phyloP scores from a whole-genome alignment of 257 asterid genomes.

The Nicotiana tabacum region DNA sequence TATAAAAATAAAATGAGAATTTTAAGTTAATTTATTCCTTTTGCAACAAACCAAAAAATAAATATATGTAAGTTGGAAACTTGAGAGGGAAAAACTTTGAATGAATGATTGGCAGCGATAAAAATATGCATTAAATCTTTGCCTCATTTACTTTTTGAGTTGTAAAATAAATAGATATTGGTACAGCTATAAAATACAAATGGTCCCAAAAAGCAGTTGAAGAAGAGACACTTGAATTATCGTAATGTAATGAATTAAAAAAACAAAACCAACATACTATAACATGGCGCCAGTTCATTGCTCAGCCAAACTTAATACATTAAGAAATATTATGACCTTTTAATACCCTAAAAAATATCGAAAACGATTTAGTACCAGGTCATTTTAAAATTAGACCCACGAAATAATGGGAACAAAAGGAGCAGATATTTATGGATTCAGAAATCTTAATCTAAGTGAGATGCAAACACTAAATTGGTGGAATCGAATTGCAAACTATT shows the following conservation, averaged over 20 bases:
- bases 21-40: too few species aligned
- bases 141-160: background rate
- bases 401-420: too few species aligned
- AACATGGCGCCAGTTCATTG: background rate
- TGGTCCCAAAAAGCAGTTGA: conserved; percentile 2
- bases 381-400: background rate
- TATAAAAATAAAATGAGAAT: too few species aligned
- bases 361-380: background rate
- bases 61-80: too few species aligned
- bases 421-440: too few species aligned
- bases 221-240: conserved; percentile 7
- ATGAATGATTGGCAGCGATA: background rate
- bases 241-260: background rate
- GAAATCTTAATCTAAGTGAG: too few species aligned
- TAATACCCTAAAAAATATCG: background rate
- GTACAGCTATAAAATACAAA: background rate
- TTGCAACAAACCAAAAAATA: too few species aligned
- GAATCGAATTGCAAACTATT: too few species aligned
- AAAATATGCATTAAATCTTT: background rate
- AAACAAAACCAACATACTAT: conserved; percentile 3
- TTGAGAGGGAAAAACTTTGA: background rate
- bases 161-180: background rate
- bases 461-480: too few species aligned
- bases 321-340: background rate
- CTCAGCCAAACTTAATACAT: background rate